Percentiles rank a stretch among this genome's conserved stretches.
These are phyloP conservation scores for Epichloe typhina DNA, from an alignment of 2,329 filamentous ascomycete species.

Conservation along the genomic window DNA sequence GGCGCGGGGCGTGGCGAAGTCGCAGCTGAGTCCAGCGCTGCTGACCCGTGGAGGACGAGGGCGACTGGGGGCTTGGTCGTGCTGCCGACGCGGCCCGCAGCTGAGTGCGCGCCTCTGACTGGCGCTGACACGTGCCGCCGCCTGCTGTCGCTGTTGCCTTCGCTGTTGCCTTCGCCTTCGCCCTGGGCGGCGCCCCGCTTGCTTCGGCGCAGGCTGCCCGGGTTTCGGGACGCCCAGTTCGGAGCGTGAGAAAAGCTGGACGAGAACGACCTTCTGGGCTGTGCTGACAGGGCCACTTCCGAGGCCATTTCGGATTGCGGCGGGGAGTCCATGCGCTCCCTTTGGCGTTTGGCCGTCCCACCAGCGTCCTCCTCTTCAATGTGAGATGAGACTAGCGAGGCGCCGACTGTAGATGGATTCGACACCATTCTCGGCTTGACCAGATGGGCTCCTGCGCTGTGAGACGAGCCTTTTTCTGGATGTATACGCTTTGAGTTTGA, in stretches of 20 bases:
- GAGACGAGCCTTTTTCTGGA: conserved; percentile 10
- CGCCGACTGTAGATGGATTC: conserved; percentile 10
- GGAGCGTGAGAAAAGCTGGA: conserved; percentile 45
- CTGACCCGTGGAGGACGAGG: conserved; percentile 7
- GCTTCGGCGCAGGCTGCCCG: conserved; percentile 40
- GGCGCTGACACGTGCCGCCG: conserved; percentile 44
- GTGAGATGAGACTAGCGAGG: conserved; percentile 12
- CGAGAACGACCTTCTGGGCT: conserved; percentile 40
- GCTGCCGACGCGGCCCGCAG: conserved; percentile 13
- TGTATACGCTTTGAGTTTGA: conserved; percentile 16
- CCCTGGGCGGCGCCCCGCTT: conserved; percentile 35
- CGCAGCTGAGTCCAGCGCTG: conserved; percentile 8
- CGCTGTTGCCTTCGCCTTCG: conserved; percentile 14
- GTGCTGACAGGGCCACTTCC: conserved; percentile 26
- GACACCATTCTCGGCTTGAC: conserved; percentile 26
- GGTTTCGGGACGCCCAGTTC: conserved; percentile 41
- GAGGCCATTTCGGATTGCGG: conserved; percentile 14
- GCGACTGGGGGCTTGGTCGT: conserved; percentile 4
- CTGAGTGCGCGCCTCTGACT: conserved; percentile 19
- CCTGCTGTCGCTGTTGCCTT: conserved; percentile 27
- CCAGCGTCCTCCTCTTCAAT: conserved; percentile 11
- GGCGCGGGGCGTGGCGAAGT: conserved; percentile 16
- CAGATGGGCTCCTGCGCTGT: conserved; percentile 17
- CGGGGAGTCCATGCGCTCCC: conserved; percentile 11
- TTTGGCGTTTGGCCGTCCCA: conserved; percentile 5